Evolutionary conservation across 192 early-diverging fungal species (phyloP).

Genomic region (Lunasporangiospora selenospora): DNA sequence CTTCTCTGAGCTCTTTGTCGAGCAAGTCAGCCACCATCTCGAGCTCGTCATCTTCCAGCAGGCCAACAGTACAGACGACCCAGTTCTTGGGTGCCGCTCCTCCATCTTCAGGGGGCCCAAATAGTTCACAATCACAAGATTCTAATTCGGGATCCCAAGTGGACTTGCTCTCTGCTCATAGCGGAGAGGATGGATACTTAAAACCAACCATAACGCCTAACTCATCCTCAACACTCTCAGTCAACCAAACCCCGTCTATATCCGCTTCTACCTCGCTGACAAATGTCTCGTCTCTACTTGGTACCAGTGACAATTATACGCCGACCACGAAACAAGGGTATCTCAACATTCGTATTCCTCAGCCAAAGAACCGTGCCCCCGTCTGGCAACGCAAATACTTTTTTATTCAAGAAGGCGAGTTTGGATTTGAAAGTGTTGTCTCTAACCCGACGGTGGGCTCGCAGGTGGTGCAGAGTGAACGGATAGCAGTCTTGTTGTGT

Average conservation of each 20-base stretch:
- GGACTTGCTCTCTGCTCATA: too few species aligned
- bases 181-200: too few species aligned
- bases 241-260: not conserved
- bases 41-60: too few species aligned
- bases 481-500: constrained; percentile 64
- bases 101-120: too few species aligned
- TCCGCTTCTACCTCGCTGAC: not conserved
- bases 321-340: constrained; percentile 72
- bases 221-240: not conserved
- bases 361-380: constrained; percentile 55
- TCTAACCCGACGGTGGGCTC: constrained; percentile 59
- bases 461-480: constrained; percentile 56
- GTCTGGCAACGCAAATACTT: constrained; percentile 68
- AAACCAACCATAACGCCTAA: too few species aligned
- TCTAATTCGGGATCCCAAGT: too few species aligned
- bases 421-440: constrained; percentile 54
- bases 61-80: too few species aligned
- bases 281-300: too few species aligned
- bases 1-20: constrained; percentile 53
- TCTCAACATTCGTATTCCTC: constrained; percentile 54
- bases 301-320: constrained; percentile 6
- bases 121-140: too few species aligned
- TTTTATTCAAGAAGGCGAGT: constrained; percentile 64
- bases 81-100: too few species aligned
- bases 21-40: constrained; percentile 32